Evolutionary conservation across 805 yeast genomes (phyloP), one percentile per base, ranked within the genome.

Genomic region (Candida cerambycidarum): DNA sequence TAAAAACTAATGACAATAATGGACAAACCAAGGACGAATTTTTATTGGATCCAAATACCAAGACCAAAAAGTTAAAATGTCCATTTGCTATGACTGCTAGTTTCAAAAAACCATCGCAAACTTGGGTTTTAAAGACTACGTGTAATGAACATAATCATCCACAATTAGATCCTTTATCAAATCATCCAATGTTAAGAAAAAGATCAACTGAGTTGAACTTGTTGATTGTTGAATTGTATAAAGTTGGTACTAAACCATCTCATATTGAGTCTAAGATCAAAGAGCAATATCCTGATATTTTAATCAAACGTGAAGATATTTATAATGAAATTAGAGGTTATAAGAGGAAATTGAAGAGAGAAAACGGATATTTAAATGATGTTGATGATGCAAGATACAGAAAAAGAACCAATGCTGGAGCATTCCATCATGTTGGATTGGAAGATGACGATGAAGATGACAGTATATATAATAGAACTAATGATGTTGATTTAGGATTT

Each of bases 81-180:
- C 82, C 81, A 17, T 78, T 76, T 56, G 65, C 79, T n/a, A 76
- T 78, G 78, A 76, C 79, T 32, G 82, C 83, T 21, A 67, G 70
- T 52, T 76, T 58, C 53, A 73, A 77, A 21, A 78, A 77, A 52
- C 65, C 70, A 37, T 71, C 68, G 41, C 69, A 70, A 41, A 67
- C 64, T 31, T 78, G 82, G 82, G 72, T 76, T 15, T 60, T 78
- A 37, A 69, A 71, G 42, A 75, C 78, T 11, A 74, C 79, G 9
- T 73, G 79, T 50, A 76, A 76, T 57, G 79, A 75, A 52, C 82
- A 78, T 58, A 78, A 78, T 54, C 82, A 78, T 55, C 79, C 80
- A 16, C 78, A 75, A 53, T 65, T 77, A 47, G 80, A 76, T 51
- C 82, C 82, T 6, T 62, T 76, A 43, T 65, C 73, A 13, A 75